Conservation (phyloP, 768 basidiomycete genomes). For the Dioszegia aurantiaca region DNA sequence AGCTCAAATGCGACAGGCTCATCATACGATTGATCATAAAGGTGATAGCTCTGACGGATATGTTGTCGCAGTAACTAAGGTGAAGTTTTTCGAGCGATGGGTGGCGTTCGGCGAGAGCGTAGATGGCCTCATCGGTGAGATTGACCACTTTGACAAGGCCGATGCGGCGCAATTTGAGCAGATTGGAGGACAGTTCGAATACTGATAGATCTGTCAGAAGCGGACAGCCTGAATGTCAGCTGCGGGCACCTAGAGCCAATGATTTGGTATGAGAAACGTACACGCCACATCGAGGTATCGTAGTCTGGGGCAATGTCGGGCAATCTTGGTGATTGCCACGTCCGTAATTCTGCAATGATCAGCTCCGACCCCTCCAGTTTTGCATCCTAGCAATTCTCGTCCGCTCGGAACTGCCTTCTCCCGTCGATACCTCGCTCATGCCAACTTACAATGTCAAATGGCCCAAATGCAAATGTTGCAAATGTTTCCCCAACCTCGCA, state of each 20-base stretch:
- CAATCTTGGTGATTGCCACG: conserved; percentile 75
- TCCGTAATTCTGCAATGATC: conserved; percentile 69
- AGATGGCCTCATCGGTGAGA: conserved; percentile 89
- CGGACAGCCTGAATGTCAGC: conserved; percentile 64
- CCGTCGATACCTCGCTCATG: too few relatives aligned
- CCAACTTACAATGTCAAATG: conserved; percentile 62
- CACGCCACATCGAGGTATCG: conserved; percentile 96
- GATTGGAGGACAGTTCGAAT: conserved; percentile 72
- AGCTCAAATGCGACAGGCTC: conserved; percentile 86
- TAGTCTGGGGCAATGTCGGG: conserved; percentile 79
- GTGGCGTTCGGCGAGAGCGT: conserved; percentile 78
- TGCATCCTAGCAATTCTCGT: too few relatives aligned
- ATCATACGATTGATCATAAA: conserved; percentile 83
- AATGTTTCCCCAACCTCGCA: conserved; percentile 78
- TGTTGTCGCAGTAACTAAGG: conserved; percentile 93
- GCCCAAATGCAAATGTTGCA: conserved; percentile 93
- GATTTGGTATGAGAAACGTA: conserved; percentile 55
- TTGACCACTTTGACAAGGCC: conserved; percentile 91
- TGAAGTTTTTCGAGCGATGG: conserved; percentile 91
- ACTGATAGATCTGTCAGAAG: conserved; percentile 90
- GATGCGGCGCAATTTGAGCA: conserved; percentile 87
- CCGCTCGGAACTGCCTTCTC: too few relatives aligned
- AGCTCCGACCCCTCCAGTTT: too few relatives aligned
- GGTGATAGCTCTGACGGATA: conserved; percentile 85
- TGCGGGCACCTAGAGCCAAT: conserved; percentile 7